Evolutionary conservation across 2,329 filamentous ascomycete species (phyloP), one percentile per base, ranked within the genome.

Genomic region (Paecilomyces fulvus): DNA sequence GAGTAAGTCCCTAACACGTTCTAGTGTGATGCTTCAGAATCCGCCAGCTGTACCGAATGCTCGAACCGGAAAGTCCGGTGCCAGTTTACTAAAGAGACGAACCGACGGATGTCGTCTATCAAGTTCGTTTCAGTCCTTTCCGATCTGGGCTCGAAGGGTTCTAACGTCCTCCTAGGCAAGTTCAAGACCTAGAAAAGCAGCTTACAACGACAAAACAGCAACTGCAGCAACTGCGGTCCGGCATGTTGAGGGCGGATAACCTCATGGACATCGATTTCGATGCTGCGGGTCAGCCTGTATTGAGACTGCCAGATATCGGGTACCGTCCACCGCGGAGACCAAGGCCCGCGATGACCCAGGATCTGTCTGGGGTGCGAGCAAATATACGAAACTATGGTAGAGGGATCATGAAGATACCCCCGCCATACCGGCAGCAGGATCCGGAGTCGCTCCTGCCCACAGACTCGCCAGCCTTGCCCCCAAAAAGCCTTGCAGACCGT

Each of bases 61-160:
- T 94, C 90, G 3, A 96, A 92, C 71, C 87, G 94, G 62, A 95
- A 92, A 69, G 92, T 97, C 62, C 95, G 95, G 72, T 99, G 94
- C 70, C 92, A 97, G 69, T 99, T 99, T 70, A 99, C 94, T 52
- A 99, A 99, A 75, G 94, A 99, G 74, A 99, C 94, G 11, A 99
- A 99, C 71, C 83, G 94, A 58, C 85, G 94, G 60, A 99, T 99
- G 94, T 97, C 94, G 17, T 97, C 92, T 1, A 97, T 97, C 76
- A 99, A 97, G 83, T 84, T 73, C 66, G 80, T 74, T 56, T 54
- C 57, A 55, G 28, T 8, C 30, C 28, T 48, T 55, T 55, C 1
- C 14, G 30, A 55, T 51, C 31, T 54, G 46, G 49, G 30, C 23
- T 30, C 20, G 49, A 43, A 56, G 49, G 56, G 20, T 53, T 54